phyloP scores from a whole-genome alignment of 1,284 basidiomycete genomes.

The Cutaneotrichosporon sp. region DNA sequence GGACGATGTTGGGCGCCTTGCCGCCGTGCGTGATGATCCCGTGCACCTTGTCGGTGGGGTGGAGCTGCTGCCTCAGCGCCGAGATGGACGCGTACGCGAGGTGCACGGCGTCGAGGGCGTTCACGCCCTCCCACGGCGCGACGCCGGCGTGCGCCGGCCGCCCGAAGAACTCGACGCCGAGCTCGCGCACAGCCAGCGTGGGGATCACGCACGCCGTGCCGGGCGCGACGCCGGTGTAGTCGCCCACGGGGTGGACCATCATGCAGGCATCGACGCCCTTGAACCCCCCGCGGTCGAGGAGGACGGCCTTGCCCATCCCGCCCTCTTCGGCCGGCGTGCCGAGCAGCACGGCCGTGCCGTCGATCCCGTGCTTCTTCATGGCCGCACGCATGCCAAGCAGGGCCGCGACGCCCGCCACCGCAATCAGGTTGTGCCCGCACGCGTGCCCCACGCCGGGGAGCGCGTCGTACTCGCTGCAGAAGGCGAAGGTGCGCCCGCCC shows the following conservation, averaged over 20 bases:
- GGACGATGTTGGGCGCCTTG: slow-evolving; percentile 65
- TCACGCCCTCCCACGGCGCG: slow-evolving; percentile 65
- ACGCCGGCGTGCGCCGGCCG: slow-evolving; percentile 69
- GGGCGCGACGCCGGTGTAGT: background rate
- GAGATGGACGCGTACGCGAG: slow-evolving; percentile 75
- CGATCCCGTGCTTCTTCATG: slow-evolving; percentile 64
- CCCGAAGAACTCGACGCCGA: slow-evolving; percentile 39
- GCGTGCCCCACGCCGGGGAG: slow-evolving; percentile 66
- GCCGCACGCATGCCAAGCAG: slow-evolving; percentile 70
- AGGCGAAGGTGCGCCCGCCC: slow-evolving; percentile 63
- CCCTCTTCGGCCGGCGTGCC: slow-evolving; percentile 86
- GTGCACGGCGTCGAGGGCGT: slow-evolving; percentile 81
- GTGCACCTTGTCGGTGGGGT: slow-evolving; percentile 20
- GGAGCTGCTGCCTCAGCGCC: slow-evolving; percentile 67
- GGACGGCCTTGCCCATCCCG: slow-evolving; percentile 72
- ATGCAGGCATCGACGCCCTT: slow-evolving; percentile 47
- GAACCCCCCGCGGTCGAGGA: slow-evolving; percentile 76
- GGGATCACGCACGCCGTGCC: slow-evolving; percentile 24
- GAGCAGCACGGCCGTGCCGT: slow-evolving; percentile 73
- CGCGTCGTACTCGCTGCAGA: slow-evolving; percentile 64
- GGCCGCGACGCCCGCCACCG: slow-evolving; percentile 73
- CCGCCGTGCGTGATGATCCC: slow-evolving; percentile 58
- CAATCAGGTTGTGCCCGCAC: slow-evolving; percentile 85
- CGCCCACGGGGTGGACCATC: slow-evolving; percentile 31
- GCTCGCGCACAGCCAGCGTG: slow-evolving; percentile 31